Conservation (phyloP, 495 filamentous ascomycete genomes). For the Talaromyces borbonicus region DNA sequence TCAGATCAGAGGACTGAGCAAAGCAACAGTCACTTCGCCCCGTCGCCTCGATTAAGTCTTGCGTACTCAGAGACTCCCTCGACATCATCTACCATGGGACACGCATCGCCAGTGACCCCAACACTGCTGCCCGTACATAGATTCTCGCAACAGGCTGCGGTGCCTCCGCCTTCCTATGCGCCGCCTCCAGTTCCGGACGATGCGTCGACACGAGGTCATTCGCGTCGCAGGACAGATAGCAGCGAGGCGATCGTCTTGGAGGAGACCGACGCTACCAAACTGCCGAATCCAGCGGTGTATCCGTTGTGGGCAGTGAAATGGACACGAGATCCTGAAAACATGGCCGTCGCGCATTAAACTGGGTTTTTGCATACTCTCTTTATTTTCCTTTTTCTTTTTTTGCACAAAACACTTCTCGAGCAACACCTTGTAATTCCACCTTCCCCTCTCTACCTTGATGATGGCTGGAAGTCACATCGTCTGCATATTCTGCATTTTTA, state of each 20-base stretch:
- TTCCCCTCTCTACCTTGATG: too few species aligned
- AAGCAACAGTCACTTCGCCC: conserved; percentile 17
- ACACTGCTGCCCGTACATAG: conserved; percentile 33
- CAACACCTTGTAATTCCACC: too few species aligned
- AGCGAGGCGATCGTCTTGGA: conserved; percentile 32
- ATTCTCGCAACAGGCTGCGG: conserved; percentile 32
- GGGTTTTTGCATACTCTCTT: not conserved
- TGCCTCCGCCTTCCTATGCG: conserved; percentile 29
- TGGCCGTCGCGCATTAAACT: conserved; percentile 33
- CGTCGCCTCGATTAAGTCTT: conserved; percentile 25
- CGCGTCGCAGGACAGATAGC: conserved; percentile 36
- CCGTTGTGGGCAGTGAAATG: conserved; percentile 36
- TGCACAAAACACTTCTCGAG: not conserved
- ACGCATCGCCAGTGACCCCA: conserved; percentile 34
- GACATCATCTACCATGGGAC: conserved; percentile 28
- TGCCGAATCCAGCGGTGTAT: conserved; percentile 19
- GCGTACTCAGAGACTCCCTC: conserved; percentile 29
- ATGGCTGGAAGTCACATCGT: too few species aligned
- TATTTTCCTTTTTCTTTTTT: not conserved
- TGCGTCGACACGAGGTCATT: conserved; percentile 22
- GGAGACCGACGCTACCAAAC: conserved; percentile 14
- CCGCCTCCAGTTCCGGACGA: conserved; percentile 29
- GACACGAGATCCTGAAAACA: conserved; percentile 21
- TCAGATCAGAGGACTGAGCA: conserved; percentile 24
- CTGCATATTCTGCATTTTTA: too few species aligned